These are phyloP conservation scores for Primulina tabacum DNA, from an alignment of 257 asterid species.

Conservation along the genomic window DNA sequence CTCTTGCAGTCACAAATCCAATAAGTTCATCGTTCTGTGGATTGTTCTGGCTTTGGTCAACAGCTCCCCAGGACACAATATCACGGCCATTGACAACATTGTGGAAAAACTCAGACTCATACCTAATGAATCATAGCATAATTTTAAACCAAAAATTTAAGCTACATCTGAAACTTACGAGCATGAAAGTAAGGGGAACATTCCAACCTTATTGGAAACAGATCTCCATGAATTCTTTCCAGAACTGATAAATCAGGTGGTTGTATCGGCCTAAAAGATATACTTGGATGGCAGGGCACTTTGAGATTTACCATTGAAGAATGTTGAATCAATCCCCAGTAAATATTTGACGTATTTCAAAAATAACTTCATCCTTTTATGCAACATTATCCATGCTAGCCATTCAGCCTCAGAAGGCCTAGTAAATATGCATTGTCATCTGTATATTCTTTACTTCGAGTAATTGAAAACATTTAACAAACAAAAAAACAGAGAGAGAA, in stretches of 20 bases:
- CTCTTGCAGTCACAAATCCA: slow-evolving; percentile 88
- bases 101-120: slow-evolving; percentile 86
- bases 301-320: slow-evolving; percentile 64
- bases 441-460: slow-evolving; percentile 8
- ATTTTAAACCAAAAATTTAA: slow-evolving; percentile 23
- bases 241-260: slow-evolving; percentile 72
- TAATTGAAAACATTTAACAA: slow-evolving; percentile 11
- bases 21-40: slow-evolving; percentile 76
- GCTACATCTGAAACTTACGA: slow-evolving; percentile 10
- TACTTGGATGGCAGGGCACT: slow-evolving; percentile 47
- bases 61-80: slow-evolving; percentile 99
- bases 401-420: slow-evolving; percentile 42
- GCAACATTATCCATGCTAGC: slow-evolving; percentile 46
- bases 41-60: slow-evolving; percentile 68
- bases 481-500: too few species aligned
- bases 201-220: slow-evolving; percentile 88
- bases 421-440: slow-evolving; percentile 13
- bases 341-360: slow-evolving; percentile 42
- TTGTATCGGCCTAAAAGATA: slow-evolving; percentile 67
- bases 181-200: slow-evolving; percentile 17
- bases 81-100: slow-evolving; percentile 84
- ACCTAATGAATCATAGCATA: slow-evolving; percentile 42
- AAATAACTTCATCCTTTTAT: slow-evolving; percentile 58
- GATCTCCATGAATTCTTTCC: slow-evolving; percentile 71
- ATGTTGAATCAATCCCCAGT: slow-evolving; percentile 51